Base-by-base conservation (phyloP, 805 yeast genomes). In the Lipomyces starkeyi region DNA sequence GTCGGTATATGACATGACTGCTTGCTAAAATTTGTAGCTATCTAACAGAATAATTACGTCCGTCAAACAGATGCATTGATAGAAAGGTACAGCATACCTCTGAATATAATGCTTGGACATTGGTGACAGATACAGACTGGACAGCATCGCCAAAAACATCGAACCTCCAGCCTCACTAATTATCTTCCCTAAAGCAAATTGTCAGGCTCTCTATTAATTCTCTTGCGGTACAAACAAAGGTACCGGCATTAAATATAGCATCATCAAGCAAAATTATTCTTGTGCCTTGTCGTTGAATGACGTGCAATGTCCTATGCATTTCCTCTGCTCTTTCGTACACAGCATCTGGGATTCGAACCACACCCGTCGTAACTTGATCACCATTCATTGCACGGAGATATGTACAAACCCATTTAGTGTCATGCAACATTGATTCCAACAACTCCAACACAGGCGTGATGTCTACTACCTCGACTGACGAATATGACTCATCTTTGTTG, bases 181-280 rank as follows among this genome's bases (percentile, higher is more conserved):
- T 43, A 17, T 53, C 34, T 22, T 29, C 56, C 32, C 17, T 17
- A 22, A 53, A 53, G 22, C 56, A 53, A 29, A 11, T 53, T 8
- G 7, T 53, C 29, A 53, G n/a, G 17, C 34, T 53, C n/a, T n/a
- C 34, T 22, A 53, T 22, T 17, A 53, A 13, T 2, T 53, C 29
- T 29, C 34, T 53, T 29, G 8, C 56, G 6, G 56, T 22, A 53
- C 8, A 29, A 25, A 53, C 34, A 3, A 53, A 17, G n/a, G 56
- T 53, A 11, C 29, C 56, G 17, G 34, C 56, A 53, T 25, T 25
- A 11, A 53, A 20, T 20, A 53, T 29, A 13, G 34, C 56, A 13
- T 22, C 56, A 22, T 53, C 56, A 25, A 53, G 56, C 34, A 53
- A 25, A 25, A 53, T 53, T 14, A 13, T 53, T 14, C 56, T 53